phyloP scores from a whole-genome alignment of 805 yeast species.

The Zygoascus tannicola region DNA sequence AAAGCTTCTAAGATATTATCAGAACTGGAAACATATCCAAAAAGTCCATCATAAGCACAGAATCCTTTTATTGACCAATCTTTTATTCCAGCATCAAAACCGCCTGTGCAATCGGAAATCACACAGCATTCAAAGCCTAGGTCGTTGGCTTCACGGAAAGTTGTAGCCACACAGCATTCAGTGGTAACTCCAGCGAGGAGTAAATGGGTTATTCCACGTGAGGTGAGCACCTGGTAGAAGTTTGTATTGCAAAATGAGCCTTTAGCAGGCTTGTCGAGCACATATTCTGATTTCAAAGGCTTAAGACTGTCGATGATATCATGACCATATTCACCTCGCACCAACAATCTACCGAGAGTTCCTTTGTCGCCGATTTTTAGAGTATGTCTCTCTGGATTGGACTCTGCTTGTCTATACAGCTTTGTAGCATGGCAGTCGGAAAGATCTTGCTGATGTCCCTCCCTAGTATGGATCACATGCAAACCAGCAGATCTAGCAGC shows the following conservation, averaged over 20 bases:
- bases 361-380: conserved; percentile 26
- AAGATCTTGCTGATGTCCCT: conserved; percentile 26
- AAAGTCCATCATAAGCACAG: conserved; percentile 22
- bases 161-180: conserved; percentile 29
- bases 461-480: conserved; percentile 27
- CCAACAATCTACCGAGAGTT: conserved; percentile 27
- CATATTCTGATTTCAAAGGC: conserved; percentile 22
- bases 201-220: conserved; percentile 25
- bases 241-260: conserved; percentile 29
- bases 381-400: conserved; percentile 18
- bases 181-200: conserved; percentile 29
- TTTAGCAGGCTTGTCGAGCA: conserved; percentile 29
- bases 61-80: conserved; percentile 17
- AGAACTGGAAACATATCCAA: conserved; percentile 18
- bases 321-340: conserved; percentile 28
- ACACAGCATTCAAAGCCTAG: conserved; percentile 28
- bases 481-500: conserved; percentile 25
- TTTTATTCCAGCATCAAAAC: conserved; percentile 19
- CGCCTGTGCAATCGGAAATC: conserved; percentile 22
- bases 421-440: conserved; percentile 26
- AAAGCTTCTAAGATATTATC: conserved; percentile 1
- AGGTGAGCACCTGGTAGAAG: conserved; percentile 22
- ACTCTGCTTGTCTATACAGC: conserved; percentile 20
- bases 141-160: conserved; percentile 29
- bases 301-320: conserved; percentile 27